phyloP scores from a whole-genome alignment of 2,329 filamentous ascomycete genomes.

The Calonectria pseudoturangicola region DNA sequence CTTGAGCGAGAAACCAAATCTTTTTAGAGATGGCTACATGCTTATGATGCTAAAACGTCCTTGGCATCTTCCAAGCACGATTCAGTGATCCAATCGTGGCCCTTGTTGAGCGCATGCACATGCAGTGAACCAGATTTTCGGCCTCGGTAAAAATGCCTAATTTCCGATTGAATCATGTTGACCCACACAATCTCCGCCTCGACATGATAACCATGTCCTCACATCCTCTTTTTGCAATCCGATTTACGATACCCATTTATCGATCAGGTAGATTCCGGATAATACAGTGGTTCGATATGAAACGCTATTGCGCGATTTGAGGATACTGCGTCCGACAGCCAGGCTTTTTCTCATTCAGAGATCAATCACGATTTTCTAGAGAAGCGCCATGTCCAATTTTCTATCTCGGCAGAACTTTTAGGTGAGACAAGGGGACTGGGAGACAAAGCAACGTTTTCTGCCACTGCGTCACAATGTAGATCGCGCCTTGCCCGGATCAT shows the following conservation, averaged over 20 bases:
- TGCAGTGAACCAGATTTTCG: neutral
- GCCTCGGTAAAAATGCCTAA: slow-evolving; percentile 10
- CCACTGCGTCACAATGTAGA: slow-evolving; percentile 1
- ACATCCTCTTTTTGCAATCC: neutral
- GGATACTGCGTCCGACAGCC: too few species aligned
- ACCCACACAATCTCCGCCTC: slow-evolving; percentile 17
- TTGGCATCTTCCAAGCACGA: neutral
- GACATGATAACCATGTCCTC: neutral
- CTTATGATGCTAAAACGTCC: too few species aligned
- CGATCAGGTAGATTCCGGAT: neutral
- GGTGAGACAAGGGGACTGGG: too few species aligned
- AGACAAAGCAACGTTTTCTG: neutral
- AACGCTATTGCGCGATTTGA: neutral
- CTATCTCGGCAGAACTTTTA: neutral
- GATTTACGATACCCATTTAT: neutral
- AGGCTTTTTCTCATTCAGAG: neutral
- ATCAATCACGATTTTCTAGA: neutral
- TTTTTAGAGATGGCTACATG: neutral
- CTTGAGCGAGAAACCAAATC: neutral
- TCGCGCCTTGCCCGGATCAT: neutral
- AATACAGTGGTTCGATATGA: too few species aligned
- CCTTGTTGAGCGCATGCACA: neutral
- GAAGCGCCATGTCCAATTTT: neutral
- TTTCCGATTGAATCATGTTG: neutral
- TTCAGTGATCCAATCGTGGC: neutral